Evolutionary conservation across 129 eudicot genomes (phyloP).

Genomic region (Smallanthus sonchifolius): DNA sequence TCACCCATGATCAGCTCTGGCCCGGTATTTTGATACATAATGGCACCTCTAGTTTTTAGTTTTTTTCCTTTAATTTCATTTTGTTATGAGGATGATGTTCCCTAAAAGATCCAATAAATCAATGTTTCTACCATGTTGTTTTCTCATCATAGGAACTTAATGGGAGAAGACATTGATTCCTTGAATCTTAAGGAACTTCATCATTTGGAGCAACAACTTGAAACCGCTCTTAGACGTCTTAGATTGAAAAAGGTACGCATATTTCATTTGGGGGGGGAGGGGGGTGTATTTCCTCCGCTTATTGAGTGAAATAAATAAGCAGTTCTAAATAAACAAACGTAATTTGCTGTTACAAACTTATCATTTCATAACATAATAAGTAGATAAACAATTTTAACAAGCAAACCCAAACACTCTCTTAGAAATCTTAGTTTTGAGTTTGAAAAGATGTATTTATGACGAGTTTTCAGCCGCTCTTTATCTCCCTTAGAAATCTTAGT

Average conservation of each 20-base stretch:
- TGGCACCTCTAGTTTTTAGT: background rate
- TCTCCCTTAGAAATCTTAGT: too few relatives aligned
- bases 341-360: too few relatives aligned
- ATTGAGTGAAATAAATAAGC: background rate
- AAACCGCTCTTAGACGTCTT: conserved; percentile 62
- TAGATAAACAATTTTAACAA: background rate
- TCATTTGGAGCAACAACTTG: conserved; percentile 79
- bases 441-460: too few relatives aligned
- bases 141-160: conserved; percentile 47
- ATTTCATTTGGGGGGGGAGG: background rate
- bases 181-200: conserved; percentile 77
- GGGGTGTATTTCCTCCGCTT: background rate
- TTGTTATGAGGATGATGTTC: background rate
- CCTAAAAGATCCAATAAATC: background rate
- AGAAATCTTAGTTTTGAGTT: too few relatives aligned
- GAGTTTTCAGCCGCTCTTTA: too few relatives aligned
- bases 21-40: too few relatives aligned
- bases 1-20: too few relatives aligned
- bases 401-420: too few relatives aligned
- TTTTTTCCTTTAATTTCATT: background rate
- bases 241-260: conserved; percentile 60
- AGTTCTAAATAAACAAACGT: background rate
- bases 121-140: background rate
- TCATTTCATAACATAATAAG: too few relatives aligned
- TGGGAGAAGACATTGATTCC: conserved; percentile 75